Percentiles rank a stretch among this genome's conserved stretches.
These are phyloP conservation scores for Tricholomella constricta DNA, from an alignment of 768 basidiomycete species.

Conservation along the genomic window DNA sequence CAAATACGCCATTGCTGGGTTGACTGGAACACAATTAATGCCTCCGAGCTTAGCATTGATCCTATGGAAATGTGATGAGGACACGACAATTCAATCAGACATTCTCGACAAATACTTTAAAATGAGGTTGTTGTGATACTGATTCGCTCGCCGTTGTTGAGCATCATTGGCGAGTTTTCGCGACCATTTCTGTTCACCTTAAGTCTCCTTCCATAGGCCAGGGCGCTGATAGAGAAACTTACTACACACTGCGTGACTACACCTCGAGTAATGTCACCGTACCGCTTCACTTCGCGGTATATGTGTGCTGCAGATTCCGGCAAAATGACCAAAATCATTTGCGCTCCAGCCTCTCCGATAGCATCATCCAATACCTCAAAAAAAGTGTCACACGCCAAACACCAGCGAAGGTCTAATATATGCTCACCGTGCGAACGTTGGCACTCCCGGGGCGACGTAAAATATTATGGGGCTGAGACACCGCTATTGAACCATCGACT, in stretches of 20 bases:
- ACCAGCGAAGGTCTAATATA: no score
- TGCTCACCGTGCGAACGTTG: conserved; percentile 6
- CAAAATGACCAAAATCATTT: conserved; percentile 30
- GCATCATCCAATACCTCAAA: conserved; percentile 13
- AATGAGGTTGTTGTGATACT: conserved; percentile 65
- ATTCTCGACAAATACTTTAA: conserved; percentile 47
- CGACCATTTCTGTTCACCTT: conserved; percentile 26
- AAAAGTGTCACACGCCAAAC: no score
- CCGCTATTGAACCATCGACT: background rate
- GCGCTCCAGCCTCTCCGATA: conserved; percentile 8
- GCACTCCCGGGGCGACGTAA: conserved; percentile 5
- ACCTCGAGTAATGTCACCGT: conserved; percentile 47
- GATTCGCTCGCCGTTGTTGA: conserved; percentile 28
- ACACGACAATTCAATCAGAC: background rate
- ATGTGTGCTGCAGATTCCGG: conserved; percentile 29
- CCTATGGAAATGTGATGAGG: conserved; percentile 31
- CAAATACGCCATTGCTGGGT: conserved; percentile 34
- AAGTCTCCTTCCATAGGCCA: background rate
- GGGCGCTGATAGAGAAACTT: conserved; percentile 17
- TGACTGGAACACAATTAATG: conserved; percentile 54
- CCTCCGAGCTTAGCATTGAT: conserved; percentile 71
- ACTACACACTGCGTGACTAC: conserved; percentile 69
- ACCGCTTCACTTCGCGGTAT: conserved; percentile 33
- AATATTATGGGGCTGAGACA: conserved; percentile 7
- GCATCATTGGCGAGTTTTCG: conserved; percentile 22